A percentile compares a stretch with the other conserved stretches of the same genome.
Conservation (phyloP, 106 monocot genomes). For the Posidonia australis region DNA sequence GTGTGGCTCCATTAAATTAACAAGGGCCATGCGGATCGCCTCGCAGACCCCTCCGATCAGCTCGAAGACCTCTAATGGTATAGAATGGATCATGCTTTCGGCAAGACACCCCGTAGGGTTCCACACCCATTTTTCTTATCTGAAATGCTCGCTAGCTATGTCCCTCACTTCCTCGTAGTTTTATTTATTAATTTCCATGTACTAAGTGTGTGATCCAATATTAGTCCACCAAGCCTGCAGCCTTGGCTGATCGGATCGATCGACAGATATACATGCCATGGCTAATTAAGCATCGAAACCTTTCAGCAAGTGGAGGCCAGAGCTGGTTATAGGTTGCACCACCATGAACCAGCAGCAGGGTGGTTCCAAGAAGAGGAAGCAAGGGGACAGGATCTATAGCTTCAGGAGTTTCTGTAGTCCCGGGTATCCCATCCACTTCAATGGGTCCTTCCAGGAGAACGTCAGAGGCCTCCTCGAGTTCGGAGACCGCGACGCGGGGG, state of each 20-base stretch:
- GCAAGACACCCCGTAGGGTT: slow-evolving; percentile 19
- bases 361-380: slow-evolving; percentile 44
- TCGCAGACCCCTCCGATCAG: neutral
- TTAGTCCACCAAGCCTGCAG: too few species aligned
- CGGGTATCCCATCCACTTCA: slow-evolving; percentile 33
- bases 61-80: neutral
- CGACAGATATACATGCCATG: too few species aligned
- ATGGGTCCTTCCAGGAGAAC: slow-evolving; percentile 51
- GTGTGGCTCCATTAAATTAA: neutral
- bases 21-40: neutral
- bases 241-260: too few species aligned
- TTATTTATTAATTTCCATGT: slow-evolving; percentile 28
- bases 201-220: slow-evolving; percentile 35
- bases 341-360: neutral
- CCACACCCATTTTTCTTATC: slow-evolving; percentile 18
- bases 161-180: too few species aligned
- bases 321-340: neutral
- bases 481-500: slow-evolving; percentile 33
- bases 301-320: too few species aligned
- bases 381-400: slow-evolving; percentile 37
- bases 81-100: slow-evolving; percentile 25
- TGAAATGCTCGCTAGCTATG: too few species aligned
- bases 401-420: slow-evolving; percentile 64
- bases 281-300: too few species aligned
- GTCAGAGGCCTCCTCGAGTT: slow-evolving; percentile 43